A percentile compares a stretch with the other conserved stretches of the same genome.
Conservation (phyloP, 768 basidiomycete species). For the Ramaria sp. region DNA sequence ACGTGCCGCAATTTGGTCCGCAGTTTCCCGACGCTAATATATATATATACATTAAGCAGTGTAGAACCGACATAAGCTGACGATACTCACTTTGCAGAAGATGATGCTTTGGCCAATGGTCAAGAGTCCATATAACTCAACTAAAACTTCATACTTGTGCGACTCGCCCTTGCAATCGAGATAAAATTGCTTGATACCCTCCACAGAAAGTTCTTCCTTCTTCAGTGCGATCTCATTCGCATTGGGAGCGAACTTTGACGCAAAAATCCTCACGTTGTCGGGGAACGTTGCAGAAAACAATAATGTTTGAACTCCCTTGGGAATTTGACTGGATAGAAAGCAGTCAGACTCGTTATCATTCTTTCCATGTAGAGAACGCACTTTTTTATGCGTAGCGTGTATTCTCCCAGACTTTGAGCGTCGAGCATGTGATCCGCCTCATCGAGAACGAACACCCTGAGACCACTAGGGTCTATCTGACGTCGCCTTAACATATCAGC, state of each 20-base stretch:
- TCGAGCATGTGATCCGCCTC: slow-evolving; percentile 99
- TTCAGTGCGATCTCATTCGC: slow-evolving; percentile 96
- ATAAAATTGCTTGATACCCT: slow-evolving; percentile 93
- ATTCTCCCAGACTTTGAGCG: slow-evolving; percentile 87
- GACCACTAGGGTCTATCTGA: slow-evolving; percentile 66
- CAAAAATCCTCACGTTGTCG: slow-evolving; percentile 85
- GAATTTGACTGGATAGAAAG: background rate
- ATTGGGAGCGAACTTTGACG: slow-evolving; percentile 81
- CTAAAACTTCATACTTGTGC: slow-evolving; percentile 92
- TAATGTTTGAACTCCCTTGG: slow-evolving; percentile 60
- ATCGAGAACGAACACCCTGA: slow-evolving; percentile 92
- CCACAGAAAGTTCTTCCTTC: slow-evolving; percentile 87
- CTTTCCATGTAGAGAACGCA: slow-evolving; percentile 24
- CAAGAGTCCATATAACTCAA: slow-evolving; percentile 78
- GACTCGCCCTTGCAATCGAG: slow-evolving; percentile 91
- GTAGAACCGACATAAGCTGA: background rate
- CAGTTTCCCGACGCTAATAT: slow-evolving; percentile 73
- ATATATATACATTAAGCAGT: background rate
- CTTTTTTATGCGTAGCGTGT: slow-evolving; percentile 92
- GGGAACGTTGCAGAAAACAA: slow-evolving; percentile 99
- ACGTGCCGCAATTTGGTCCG: slow-evolving; percentile 81
- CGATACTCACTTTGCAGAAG: slow-evolving; percentile 71
- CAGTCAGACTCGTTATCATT: background rate
- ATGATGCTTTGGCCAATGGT: slow-evolving; percentile 98
- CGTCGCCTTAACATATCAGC: slow-evolving; percentile 69